Percentiles rank a stretch among this genome's conserved stretches.
phyloP scores from a whole-genome alignment of 2,329 filamentous ascomycete species.

The Ambrosiella xylebori region DNA sequence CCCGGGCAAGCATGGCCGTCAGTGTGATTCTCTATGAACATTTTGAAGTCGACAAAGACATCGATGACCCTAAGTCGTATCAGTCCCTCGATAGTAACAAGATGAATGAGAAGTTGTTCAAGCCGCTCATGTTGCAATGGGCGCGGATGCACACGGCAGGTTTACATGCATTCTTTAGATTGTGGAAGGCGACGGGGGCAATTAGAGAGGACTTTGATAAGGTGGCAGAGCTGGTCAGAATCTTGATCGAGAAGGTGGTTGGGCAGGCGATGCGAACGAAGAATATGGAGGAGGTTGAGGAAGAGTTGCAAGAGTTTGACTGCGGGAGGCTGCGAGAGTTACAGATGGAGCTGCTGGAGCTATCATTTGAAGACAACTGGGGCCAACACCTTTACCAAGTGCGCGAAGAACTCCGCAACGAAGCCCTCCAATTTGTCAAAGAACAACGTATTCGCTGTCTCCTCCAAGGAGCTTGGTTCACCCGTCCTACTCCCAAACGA shows the following conservation, averaged over 20 bases:
- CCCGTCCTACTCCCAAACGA: conserved; percentile 27
- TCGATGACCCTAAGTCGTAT: conserved; percentile 64
- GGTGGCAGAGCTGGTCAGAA: conserved; percentile 76
- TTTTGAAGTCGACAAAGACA: conserved; percentile 78
- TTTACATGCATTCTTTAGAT: conserved; percentile 69
- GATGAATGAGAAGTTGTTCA: conserved; percentile 73
- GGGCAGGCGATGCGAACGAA: conserved; percentile 67
- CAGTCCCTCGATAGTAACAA: conserved; percentile 56
- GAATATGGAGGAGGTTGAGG: conserved; percentile 73
- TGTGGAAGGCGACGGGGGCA: conserved; percentile 85
- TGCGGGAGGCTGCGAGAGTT: conserved; percentile 60
- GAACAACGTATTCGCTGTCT: conserved; percentile 88
- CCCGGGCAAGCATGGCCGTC: conserved; percentile 68
- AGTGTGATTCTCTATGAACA: conserved; percentile 86
- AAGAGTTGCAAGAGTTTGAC: conserved; percentile 73
- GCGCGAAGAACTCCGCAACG: conserved; percentile 77
- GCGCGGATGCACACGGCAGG: conserved; percentile 73
- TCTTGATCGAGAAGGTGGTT: conserved; percentile 77
- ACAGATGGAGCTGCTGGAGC: conserved; percentile 83
- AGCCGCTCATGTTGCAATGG: conserved; percentile 82
- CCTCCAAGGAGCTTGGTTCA: conserved; percentile 79
- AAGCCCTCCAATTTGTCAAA: conserved; percentile 90
- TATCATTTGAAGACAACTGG: conserved; percentile 91
- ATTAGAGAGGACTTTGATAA: conserved; percentile 81
- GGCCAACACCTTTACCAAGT: conserved; percentile 76